Conservation (phyloP, 768 basidiomycete genomes). For the Lactarius vividus region DNA sequence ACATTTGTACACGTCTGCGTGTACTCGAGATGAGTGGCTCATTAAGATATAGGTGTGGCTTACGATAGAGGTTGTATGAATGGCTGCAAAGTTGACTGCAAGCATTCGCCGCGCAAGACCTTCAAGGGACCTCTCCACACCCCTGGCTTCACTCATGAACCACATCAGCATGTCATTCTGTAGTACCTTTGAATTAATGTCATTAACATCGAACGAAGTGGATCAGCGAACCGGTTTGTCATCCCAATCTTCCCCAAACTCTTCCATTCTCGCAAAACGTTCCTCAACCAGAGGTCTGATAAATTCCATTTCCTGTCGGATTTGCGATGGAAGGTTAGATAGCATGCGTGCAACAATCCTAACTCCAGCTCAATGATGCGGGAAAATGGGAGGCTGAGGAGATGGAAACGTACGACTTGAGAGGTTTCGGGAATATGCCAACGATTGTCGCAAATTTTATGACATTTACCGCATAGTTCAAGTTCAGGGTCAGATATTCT, state of each 20-base stretch:
- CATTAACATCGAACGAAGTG: not conserved
- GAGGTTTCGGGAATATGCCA: not conserved
- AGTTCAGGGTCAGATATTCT: not conserved
- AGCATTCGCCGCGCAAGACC: conserved; percentile 36
- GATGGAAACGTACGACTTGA: not conserved
- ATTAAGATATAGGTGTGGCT: not conserved
- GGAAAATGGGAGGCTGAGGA: not conserved
- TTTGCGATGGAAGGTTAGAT: conserved; percentile 1
- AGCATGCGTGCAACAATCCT: not conserved
- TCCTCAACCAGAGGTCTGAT: conserved; percentile 11
- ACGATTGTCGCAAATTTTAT: not conserved
- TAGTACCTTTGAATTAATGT: conserved; percentile 9
- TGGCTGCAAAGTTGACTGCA: conserved; percentile 39
- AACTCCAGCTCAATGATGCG: not conserved
- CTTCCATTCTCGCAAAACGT: not conserved
- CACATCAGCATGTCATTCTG: conserved; percentile 43
- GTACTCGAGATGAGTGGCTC: not conserved
- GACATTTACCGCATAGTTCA: not conserved
- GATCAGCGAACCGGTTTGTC: conserved; percentile 11
- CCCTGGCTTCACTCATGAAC: conserved; percentile 38
- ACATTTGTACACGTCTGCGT: conserved; percentile 9
- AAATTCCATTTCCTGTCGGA: not conserved
- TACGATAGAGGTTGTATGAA: conserved; percentile 39
- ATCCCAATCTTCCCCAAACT: conserved; percentile 7
- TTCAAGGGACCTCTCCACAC: conserved; percentile 33